phyloP scores from a whole-genome alignment of 306 rosid species.

The Glycine soja region DNA sequence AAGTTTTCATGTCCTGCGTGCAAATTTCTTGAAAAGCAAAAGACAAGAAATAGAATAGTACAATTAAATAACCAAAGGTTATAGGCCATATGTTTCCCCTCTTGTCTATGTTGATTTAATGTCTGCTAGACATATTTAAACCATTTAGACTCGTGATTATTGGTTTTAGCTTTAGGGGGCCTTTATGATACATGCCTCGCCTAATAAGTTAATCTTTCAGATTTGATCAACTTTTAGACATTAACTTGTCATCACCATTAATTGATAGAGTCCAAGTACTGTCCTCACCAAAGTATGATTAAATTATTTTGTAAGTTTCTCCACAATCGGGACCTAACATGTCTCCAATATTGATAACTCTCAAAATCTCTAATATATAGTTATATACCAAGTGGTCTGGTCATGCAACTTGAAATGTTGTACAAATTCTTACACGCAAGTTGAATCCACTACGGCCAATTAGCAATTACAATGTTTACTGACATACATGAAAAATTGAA shows the following conservation, averaged over 20 bases:
- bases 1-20: not conserved
- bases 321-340: not conserved
- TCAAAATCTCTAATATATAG: not conserved
- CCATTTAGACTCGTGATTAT: constrained; percentile 14
- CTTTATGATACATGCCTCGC: constrained; percentile 1
- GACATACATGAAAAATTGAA: not conserved
- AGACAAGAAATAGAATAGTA: constrained; percentile 15
- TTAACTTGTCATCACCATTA: not conserved
- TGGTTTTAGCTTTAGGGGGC: constrained; percentile 25
- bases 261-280: not conserved
- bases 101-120: not conserved
- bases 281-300: not conserved
- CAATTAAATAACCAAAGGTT: constrained; percentile 10
- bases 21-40: not conserved
- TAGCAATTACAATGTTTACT: not conserved
- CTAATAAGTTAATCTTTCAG: not conserved
- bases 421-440: not conserved
- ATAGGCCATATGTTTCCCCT: constrained; percentile 6
- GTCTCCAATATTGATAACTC: too few species aligned
- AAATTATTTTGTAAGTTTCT: not conserved
- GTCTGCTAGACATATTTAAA: constrained; percentile 7
- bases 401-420: not conserved
- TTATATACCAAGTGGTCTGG: not conserved
- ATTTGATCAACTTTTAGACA: not conserved
- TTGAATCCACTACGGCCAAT: not conserved